Evolutionary conservation across 78 protist genomes (phyloP).

Genomic region (Tieghemostelium lacteum): DNA sequence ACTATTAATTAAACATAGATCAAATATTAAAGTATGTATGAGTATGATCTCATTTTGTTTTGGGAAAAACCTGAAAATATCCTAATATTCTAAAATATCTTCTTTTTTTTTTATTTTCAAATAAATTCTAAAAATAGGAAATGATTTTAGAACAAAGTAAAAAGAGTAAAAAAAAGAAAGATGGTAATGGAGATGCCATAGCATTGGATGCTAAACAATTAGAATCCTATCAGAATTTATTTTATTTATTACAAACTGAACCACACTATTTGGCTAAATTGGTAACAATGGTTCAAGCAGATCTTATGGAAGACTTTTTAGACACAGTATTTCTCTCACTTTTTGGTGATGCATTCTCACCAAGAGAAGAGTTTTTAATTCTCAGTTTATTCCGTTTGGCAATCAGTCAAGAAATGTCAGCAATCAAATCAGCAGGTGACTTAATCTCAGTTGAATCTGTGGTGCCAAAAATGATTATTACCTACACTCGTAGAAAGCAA

Average conservation of each 20-base stretch:
- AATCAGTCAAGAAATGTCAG: slow-evolving; percentile 75
- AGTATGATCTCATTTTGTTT: not conserved
- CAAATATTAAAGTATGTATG: slow-evolving; percentile 65
- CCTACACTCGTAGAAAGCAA: slow-evolving; percentile 75
- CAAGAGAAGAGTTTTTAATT: slow-evolving; percentile 89
- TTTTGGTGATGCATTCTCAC: slow-evolving; percentile 92
- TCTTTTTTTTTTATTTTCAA: no score
- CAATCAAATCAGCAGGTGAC: slow-evolving; percentile 73
- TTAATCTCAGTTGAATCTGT: slow-evolving; percentile 63
- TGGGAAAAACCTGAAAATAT: no score
- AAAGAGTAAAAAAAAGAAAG: slow-evolving; percentile 35
- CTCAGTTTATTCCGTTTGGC: slow-evolving; percentile 81
- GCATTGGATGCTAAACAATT: slow-evolving; percentile 71
- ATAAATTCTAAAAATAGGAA: slow-evolving; percentile 23
- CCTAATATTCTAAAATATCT: no score
- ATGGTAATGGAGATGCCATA: slow-evolving; percentile 12
- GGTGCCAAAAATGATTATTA: slow-evolving; percentile 78
- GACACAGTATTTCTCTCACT: slow-evolving; percentile 88
- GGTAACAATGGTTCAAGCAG: slow-evolving; percentile 67
- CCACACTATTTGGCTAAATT: slow-evolving; percentile 86
- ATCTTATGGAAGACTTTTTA: slow-evolving; percentile 83
- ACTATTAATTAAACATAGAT: slow-evolving; percentile 84
- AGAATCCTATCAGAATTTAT: slow-evolving; percentile 80
- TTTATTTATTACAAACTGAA: slow-evolving; percentile 89
- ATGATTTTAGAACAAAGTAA: slow-evolving; percentile 12